A percentile compares a stretch with the other conserved stretches of the same genome.
phyloP scores from a whole-genome alignment of 2,329 filamentous ascomycete genomes.

The Drechslerella coelobrocha region DNA sequence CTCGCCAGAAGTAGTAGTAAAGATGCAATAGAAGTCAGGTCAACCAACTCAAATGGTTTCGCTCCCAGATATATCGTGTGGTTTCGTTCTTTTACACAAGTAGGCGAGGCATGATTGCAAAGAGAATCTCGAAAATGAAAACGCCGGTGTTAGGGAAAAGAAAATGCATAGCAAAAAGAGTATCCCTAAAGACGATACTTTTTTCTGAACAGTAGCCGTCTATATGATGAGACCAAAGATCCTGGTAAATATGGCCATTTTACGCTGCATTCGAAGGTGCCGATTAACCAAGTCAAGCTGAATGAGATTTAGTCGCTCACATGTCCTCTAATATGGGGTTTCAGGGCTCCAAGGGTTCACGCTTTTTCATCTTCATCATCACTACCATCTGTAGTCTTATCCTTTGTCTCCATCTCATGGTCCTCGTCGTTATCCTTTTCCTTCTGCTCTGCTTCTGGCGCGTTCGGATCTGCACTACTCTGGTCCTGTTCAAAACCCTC shows the following conservation, averaged over 20 bases:
- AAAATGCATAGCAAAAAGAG: constrained; percentile 6
- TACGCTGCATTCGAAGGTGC: constrained; percentile 44
- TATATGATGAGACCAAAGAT: constrained; percentile 39
- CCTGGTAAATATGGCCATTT: constrained; percentile 42
- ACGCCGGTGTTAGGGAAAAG: not conserved
- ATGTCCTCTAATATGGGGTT: constrained; percentile 39
- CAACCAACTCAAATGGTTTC: not conserved
- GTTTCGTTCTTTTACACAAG: constrained; percentile 4
- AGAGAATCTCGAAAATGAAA: not conserved
- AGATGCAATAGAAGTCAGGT: constrained; percentile 2
- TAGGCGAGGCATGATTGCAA: not conserved
- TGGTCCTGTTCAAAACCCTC: constrained; percentile 50
- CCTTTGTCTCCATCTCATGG: constrained; percentile 53
- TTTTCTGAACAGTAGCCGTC: constrained; percentile 34
- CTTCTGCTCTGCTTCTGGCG: constrained; percentile 34
- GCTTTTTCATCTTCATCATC: constrained; percentile 40
- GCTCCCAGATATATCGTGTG: constrained; percentile 3
- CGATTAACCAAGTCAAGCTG: constrained; percentile 39
- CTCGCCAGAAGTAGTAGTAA: constrained; percentile 4
- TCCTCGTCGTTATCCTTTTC: constrained; percentile 51
- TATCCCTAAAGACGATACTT: not conserved
- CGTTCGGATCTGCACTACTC: constrained; percentile 44
- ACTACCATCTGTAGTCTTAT: constrained; percentile 24
- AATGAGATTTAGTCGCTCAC: constrained; percentile 42
- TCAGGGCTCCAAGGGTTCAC: constrained; percentile 51